Base-by-base conservation (phyloP, 73 alveolate species). In the Halteria grandinella region DNA sequence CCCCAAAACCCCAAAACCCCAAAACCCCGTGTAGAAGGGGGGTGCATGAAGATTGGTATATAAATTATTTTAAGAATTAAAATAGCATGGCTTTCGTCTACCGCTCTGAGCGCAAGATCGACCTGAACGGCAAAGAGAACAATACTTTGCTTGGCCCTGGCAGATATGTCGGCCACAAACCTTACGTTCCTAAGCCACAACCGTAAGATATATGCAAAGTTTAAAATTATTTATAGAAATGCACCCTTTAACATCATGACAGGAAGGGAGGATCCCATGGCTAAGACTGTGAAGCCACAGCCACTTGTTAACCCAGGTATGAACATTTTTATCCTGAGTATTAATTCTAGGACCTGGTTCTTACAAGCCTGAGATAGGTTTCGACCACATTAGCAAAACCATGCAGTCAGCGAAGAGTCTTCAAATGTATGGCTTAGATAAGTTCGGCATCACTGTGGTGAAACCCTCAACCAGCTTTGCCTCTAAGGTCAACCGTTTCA, bases 1-100 rank as follows among this genome's bases (percentile, higher is more conserved):
- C n/a, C n/a, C n/a, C n/a, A n/a, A n/a, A n/a, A n/a, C n/a, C n/a
- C n/a, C n/a, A n/a, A n/a, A n/a, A n/a, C n/a, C n/a, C n/a, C n/a
- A n/a, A n/a, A n/a, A n/a, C n/a, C n/a, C n/a, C n/a, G n/a, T n/a
- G n/a, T n/a, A n/a, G n/a, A n/a, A n/a, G n/a, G n/a, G n/a, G n/a
- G n/a, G n/a, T n/a, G n/a, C n/a, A n/a, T n/a, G n/a, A n/a, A n/a
- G n/a, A n/a, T n/a, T n/a, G n/a, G n/a, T n/a, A n/a, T n/a, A 62
- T 6, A 62, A 62, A 62, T 41, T 29, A 62, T 29, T 62, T 39
- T 21, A 62, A 23, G n/a, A 4, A 5, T 39, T 37, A 33, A 58
- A 71, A 52, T 48, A 71, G 23, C 41, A 83, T 83, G 92, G 92
- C 92, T 0, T 83, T 83, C 63, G 92, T 83, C 12, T 83, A 23